These are phyloP conservation scores for Platismatia glauca DNA, from an alignment of 495 filamentous ascomycete species.

Conservation along the genomic window DNA sequence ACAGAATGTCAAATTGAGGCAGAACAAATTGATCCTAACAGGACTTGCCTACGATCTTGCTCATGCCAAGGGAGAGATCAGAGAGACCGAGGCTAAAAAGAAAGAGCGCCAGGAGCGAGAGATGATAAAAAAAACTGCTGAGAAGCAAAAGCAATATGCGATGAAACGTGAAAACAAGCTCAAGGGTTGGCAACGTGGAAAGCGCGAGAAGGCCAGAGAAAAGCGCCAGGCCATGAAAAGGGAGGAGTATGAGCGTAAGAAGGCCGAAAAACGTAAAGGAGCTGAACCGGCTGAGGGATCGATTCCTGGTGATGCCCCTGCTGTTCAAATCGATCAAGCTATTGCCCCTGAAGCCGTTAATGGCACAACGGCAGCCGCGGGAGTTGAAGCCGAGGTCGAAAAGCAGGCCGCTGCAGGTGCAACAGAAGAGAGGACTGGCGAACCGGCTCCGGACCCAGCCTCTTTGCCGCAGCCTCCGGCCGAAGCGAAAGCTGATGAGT, in stretches of 20 bases:
- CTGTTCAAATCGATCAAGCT: neutral
- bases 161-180: slow-evolving; percentile 39
- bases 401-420: slow-evolving; percentile 10
- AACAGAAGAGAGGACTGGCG: slow-evolving; percentile 4
- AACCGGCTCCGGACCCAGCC: slow-evolving; percentile 8
- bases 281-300: slow-evolving; percentile 8
- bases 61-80: slow-evolving; percentile 63
- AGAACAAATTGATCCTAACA: slow-evolving; percentile 76
- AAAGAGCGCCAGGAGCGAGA: slow-evolving; percentile 36
- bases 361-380: slow-evolving; percentile 6
- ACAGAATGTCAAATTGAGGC: slow-evolving; percentile 48
- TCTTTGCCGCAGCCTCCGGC: slow-evolving; percentile 11
- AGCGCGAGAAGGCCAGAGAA: slow-evolving; percentile 39
- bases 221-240: slow-evolving; percentile 23
- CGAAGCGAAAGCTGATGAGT: slow-evolving; percentile 1
- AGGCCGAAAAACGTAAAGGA: slow-evolving; percentile 15
- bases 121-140: slow-evolving; percentile 36
- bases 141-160: slow-evolving; percentile 36
- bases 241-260: slow-evolving; percentile 21
- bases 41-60: slow-evolving; percentile 78
- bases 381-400: slow-evolving; percentile 2
- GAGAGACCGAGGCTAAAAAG: slow-evolving; percentile 59
- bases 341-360: slow-evolving; percentile 6
- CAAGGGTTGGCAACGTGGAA: slow-evolving; percentile 43
- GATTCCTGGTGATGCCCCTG: neutral